phyloP scores from a whole-genome alignment of 106 monocot species.

The Allium cepa region DNA sequence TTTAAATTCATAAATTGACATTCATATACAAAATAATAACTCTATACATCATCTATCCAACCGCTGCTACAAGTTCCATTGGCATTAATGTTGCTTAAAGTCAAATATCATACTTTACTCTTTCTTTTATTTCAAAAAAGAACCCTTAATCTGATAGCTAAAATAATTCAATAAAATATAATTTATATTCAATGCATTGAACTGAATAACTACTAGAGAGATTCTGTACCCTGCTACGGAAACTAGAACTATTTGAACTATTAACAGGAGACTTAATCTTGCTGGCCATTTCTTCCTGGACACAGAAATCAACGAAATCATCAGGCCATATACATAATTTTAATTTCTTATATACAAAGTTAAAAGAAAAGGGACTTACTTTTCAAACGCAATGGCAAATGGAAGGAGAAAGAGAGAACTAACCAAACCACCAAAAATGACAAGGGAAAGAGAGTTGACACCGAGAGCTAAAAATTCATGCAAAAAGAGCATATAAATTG shows the following conservation, averaged over 20 bases:
- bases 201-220: too few species aligned
- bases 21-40: too few species aligned
- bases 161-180: too few species aligned
- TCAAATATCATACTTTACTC: too few species aligned
- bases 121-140: too few species aligned
- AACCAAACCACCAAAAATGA: slow-evolving; percentile 15
- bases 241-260: slow-evolving; percentile 23
- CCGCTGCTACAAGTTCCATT: too few species aligned
- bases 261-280: slow-evolving; percentile 14
- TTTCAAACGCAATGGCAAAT: slow-evolving; percentile 38
- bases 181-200: too few species aligned
- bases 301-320: not conserved
- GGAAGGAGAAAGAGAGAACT: slow-evolving; percentile 40
- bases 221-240: slow-evolving; percentile 39
- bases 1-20: too few species aligned
- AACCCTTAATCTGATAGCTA: too few species aligned
- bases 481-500: slow-evolving; percentile 24
- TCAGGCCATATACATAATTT: not conserved
- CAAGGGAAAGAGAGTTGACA: slow-evolving; percentile 25
- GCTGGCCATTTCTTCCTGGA: slow-evolving; percentile 60
- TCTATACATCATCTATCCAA: too few species aligned
- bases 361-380: slow-evolving; percentile 7
- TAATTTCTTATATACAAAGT: not conserved
- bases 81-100: too few species aligned
- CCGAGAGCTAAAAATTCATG: slow-evolving; percentile 22